phyloP scores from a whole-genome alignment of 2,329 filamentous ascomycete species.

The Cryoendolithus antarcticus region DNA sequence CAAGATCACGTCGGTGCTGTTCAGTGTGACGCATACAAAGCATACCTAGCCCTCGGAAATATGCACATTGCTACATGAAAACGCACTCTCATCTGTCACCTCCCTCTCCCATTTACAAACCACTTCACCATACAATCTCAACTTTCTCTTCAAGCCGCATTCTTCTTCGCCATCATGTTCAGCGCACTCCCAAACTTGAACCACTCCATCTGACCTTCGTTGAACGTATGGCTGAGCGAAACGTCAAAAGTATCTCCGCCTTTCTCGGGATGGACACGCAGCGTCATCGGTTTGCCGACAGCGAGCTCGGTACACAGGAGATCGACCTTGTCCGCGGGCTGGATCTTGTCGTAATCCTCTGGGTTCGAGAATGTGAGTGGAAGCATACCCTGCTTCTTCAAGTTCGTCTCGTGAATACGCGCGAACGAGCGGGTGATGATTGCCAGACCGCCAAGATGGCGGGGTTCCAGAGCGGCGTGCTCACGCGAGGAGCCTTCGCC shows the following conservation, averaged over 20 bases:
- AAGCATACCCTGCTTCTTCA: conserved; percentile 99
- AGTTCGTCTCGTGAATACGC: conserved; percentile 99
- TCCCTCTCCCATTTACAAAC: too few relatives aligned
- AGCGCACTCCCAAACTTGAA: conserved; percentile 96
- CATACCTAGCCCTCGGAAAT: too few relatives aligned
- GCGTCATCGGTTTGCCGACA: conserved; percentile 84
- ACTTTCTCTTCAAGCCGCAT: too few relatives aligned
- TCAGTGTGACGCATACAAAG: too few relatives aligned
- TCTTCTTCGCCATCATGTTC: conserved; percentile 89
- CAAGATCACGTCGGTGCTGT: too few relatives aligned
- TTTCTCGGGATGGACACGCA: conserved; percentile 83
- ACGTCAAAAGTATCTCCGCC: conserved; percentile 64
- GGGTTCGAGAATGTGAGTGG: conserved; percentile 90
- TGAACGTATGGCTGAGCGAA: conserved; percentile 89
- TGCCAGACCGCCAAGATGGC: conserved; percentile 90
- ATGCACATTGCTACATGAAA: too few relatives aligned
- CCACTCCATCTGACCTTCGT: conserved; percentile 95
- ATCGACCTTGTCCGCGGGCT: conserved; percentile 84
- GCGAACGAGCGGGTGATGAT: conserved; percentile 94
- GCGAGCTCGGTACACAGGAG: conserved; percentile 77
- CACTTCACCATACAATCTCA: too few relatives aligned
- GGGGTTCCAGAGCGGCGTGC: conserved; percentile 93
- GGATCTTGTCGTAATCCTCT: conserved; percentile 95
- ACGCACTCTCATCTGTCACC: too few relatives aligned
- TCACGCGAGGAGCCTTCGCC: conserved; percentile 96